Base-by-base conservation (phyloP, 352 stramenopile species). In the Pythium biforme region DNA sequence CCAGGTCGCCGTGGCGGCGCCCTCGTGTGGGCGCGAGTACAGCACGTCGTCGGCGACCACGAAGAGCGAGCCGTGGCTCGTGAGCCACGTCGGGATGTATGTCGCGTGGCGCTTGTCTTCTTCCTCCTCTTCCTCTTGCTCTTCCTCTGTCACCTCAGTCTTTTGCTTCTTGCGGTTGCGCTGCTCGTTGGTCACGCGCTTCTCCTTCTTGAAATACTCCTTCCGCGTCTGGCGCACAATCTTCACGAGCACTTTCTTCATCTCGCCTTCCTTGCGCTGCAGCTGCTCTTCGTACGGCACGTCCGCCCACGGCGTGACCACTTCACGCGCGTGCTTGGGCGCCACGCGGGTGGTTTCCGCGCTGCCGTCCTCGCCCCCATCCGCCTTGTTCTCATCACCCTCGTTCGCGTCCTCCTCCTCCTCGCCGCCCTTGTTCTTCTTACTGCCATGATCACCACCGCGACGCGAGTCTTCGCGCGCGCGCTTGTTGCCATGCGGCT, bases 161-260 rank as follows among this genome's bases (percentile, higher is more conserved):
- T 51, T 70, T 69, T 85, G 84, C 25, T 79, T 77, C 55, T 84
- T 86, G 70, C 89, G 88, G 39, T 69, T 70, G 68, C 85, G 92
- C 53, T 75, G 77, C 59, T 85, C 74, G 10, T 73, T 69, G 12
- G 58, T 73, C 50, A 91, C 75, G 41, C 81, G 80, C 67, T 93
- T 96, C 64, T 93, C 82, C 72, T 95, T 96, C 70, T 92, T 90
- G 62, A 77, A 77, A 49, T 85, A 95, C 65, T 95, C 88, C 51
- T 94, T 93, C 29, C 83, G 74, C 20, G 86, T 91, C 54, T 88
- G 83, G 19, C 89, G 83, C 31, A 91, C 81, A 45, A 95, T 93
- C 70, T 90, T 92, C 1, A 94, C 76, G 46, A 96, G 70, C 53
- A 96, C 87, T 53, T 94, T 92, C 75, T 92, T 94, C 89, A 96